Base-by-base conservation (phyloP, 208 protist genomes). In the Hexamita inflata region DNA sequence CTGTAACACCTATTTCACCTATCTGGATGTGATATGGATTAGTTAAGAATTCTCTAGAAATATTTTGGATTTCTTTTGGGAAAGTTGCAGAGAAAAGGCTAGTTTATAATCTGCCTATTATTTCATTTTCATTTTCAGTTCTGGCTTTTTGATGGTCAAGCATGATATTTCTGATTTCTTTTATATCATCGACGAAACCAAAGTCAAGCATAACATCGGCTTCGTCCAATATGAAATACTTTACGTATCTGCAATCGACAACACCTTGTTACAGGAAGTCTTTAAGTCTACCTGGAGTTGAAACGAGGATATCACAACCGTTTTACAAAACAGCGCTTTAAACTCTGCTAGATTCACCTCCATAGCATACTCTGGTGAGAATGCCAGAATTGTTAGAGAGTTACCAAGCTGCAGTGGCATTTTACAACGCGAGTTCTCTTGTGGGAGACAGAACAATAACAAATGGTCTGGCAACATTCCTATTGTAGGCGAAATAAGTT, bases 361-460 rank as follows among this genome's bases (percentile, higher is more conserved):
- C 91, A 32, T 92, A 85, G 32, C 90, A 30, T 19, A 81, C 76
- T 38, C 87, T 79, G 24, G 76, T 88, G 4, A 88, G 75, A 40
- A 97, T 77, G 61, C 89, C 85, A 64, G 87, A 85, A 39, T 86
- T 84, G 45, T 87, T 80, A 15, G 91, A 87, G 49, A 92, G 91
- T 78, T 95, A 94, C n/a, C 74, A 61, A 9, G 89, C 85, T 81
- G 96, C 94, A 32, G 88, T 83, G 73, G 96, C 91, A 77, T 96
- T 98, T 84, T 98, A 94, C 81, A 92, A 86, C 0, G 92, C 93
- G 11, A 98, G 83, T 79, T 98, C 95, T 67, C 94, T 88, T 1
- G 94, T 97, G 0, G 95, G 95, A 39, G 92, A 92, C 74, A 99
- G 84, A 30, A 98, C 90, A 64, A 99, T 77, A 1, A 88, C 90